phyloP scores from a whole-genome alignment of 345 rosid species.

The Pelargonium nanum region DNA sequence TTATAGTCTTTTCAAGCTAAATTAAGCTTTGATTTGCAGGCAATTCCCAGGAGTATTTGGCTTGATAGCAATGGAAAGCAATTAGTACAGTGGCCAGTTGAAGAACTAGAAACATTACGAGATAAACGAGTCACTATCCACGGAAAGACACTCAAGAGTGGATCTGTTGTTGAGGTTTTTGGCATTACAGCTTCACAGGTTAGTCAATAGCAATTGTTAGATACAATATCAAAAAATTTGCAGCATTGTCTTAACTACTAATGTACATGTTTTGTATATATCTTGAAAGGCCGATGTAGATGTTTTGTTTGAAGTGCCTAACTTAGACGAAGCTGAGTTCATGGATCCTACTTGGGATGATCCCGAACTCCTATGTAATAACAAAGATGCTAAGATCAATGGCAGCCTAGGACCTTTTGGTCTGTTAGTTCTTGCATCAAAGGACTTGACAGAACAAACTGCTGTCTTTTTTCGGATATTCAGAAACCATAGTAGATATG shows the following conservation, averaged over 20 bases:
- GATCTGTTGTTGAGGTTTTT: conserved; percentile 30
- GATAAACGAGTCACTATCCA: conserved; percentile 20
- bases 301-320: conserved; percentile 30
- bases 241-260: no score
- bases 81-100: conserved; percentile 56
- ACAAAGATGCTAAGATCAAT: conserved; percentile 24
- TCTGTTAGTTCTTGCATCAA: conserved; percentile 39
- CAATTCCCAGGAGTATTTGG: conserved; percentile 52
- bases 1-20: neutral
- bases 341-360: conserved; percentile 47
- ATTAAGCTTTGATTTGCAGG: conserved; percentile 25
- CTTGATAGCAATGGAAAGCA: conserved; percentile 43
- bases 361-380: conserved; percentile 39
- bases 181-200: conserved; percentile 49
- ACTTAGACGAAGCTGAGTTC: conserved; percentile 39
- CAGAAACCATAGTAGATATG: conserved; percentile 25
- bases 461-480: conserved; percentile 54
- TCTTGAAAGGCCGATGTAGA: conserved; percentile 53
- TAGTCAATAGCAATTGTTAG: neutral
- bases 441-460: conserved; percentile 41
- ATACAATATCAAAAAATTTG: neutral
- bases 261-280: neutral
- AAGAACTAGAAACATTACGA: conserved; percentile 38
- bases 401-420: conserved; percentile 68
- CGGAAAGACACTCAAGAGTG: conserved; percentile 15